phyloP scores from a whole-genome alignment of 208 protist genomes.

The Porcisia hertigi region DNA sequence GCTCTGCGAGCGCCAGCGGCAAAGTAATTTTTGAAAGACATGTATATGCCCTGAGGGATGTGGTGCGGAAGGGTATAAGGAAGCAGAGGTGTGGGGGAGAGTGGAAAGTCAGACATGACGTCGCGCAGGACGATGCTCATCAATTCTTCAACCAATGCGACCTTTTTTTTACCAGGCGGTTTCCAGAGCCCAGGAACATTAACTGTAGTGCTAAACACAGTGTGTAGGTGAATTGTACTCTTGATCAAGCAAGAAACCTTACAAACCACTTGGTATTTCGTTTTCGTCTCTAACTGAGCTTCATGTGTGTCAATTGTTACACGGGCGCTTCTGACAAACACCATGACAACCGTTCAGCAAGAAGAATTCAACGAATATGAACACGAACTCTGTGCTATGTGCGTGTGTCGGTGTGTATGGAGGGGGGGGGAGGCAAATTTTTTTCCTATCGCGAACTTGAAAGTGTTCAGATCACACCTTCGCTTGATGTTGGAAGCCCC shows the following conservation, averaged over 20 bases:
- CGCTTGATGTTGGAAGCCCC: too few relatives aligned
- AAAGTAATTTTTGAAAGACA: constrained; percentile 63
- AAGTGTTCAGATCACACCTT: too few relatives aligned
- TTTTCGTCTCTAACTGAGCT: neutral
- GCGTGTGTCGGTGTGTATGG: too few relatives aligned
- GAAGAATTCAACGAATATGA: neutral
- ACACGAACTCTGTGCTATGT: too few relatives aligned
- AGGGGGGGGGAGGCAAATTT: neutral
- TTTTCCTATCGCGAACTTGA: too few relatives aligned
- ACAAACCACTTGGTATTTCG: neutral
- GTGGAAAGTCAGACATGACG: neutral
- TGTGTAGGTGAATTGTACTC: neutral
- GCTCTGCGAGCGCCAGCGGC: constrained; percentile 20
- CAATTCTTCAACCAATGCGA: neutral
- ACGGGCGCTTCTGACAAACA: neutral
- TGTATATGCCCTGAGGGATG: neutral
- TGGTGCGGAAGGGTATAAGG: neutral
- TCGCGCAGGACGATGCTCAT: neutral
- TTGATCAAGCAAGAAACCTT: neutral
- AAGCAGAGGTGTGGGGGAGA: neutral
- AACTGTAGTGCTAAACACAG: neutral
- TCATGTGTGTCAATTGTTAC: neutral
- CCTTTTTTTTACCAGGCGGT: neutral
- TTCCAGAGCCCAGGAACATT: neutral
- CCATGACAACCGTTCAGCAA: neutral